Evolutionary conservation across 192 early-diverging fungal genomes (phyloP), one percentile per base, ranked within the genome.

Genomic region (Linnemannia zychae): DNA sequence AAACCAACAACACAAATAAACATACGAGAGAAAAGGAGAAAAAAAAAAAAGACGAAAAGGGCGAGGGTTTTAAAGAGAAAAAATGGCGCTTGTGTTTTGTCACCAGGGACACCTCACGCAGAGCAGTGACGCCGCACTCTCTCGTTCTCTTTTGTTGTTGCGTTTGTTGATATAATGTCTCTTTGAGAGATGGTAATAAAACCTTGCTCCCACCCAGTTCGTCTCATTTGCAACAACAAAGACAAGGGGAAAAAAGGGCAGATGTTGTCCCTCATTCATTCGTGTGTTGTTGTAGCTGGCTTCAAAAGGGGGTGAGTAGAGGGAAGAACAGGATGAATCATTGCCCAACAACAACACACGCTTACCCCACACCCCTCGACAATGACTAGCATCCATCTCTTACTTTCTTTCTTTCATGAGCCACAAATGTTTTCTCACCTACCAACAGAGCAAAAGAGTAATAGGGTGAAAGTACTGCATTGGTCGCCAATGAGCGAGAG

Each of bases 261-360:
- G 57, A 1, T 60, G 57, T 24, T 31, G 57, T 60, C 11, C 7
- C 3, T 63, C 53, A 7, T n/a, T 7, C 9, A 7, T 1, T 22
- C 13, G 57, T 60, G 0, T 60, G 24, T 31, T 63, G 22, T n/a
- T 63, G 11, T 60, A 28, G 57, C 12, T 63, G 2, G 40, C 9
- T 28, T 63, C 24, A 31, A 63, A 33, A 63, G 57, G 57, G n/a
- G 57, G 57, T 60, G 53, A 60, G 53, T 63, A 63, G 57, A 31
- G 57, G 57, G 22, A 22, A 31, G 57, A 28, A 63, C 5, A 24
- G 22, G 0, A 6, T 9, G 28, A 28, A 63, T 63, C 57, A 63
- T 63, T 63, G 57, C 24, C 57, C 57, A 63, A 63, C 28, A 31
- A 28, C 24, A 11, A 28, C 52, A 15, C 57, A 2, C 9, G 5